Evolutionary conservation across 1,139 yeast species (phyloP).

Genomic region (Candida sojae): DNA sequence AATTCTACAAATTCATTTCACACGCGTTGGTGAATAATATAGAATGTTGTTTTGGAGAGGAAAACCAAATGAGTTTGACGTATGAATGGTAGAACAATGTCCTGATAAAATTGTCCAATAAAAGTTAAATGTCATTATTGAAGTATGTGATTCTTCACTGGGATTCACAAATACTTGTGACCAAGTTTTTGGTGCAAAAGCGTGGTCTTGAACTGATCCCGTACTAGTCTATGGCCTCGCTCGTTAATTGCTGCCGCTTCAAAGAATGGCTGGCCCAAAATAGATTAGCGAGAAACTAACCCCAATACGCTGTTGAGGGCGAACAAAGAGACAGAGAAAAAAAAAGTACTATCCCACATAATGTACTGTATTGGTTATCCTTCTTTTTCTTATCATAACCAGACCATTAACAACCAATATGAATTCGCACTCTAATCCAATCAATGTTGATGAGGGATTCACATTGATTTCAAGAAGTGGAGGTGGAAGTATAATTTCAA

Average conservation of each 20-base stretch:
- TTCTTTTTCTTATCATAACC: neutral
- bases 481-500: conserved; percentile 8
- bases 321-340: neutral
- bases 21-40: neutral
- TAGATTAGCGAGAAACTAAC: neutral
- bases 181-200: too few species aligned
- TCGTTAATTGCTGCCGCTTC: neutral
- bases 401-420: neutral
- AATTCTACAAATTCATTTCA: neutral
- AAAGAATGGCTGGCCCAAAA: neutral
- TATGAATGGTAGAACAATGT: too few species aligned
- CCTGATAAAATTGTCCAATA: too few species aligned
- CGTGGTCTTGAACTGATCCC: too few species aligned
- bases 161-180: too few species aligned
- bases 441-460: conserved; percentile 2
- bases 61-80: too few species aligned
- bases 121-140: too few species aligned
- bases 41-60: too few species aligned
- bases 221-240: neutral
- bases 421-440: neutral
- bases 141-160: too few species aligned
- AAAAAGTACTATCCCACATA: neutral
- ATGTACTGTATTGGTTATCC: neutral
- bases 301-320: neutral
- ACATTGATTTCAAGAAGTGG: neutral